Evolutionary conservation across 805 yeast species (phyloP), one percentile per base, ranked within the genome.

Genomic region (Maudiozyma turicensis): DNA sequence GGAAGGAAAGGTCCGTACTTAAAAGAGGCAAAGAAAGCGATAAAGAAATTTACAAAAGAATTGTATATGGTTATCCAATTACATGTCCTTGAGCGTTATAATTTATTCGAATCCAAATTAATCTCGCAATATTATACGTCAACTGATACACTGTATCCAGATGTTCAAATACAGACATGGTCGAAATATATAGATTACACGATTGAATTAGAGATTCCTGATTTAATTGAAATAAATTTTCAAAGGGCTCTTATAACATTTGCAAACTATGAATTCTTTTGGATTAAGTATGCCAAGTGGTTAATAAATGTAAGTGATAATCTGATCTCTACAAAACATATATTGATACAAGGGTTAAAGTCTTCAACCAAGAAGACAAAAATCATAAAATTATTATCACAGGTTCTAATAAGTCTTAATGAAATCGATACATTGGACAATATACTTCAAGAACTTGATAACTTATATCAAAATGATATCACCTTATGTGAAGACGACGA

Each of bases 1-100:
- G 60, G 61, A 4, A 59, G 69, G 50, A 55, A 54, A 39, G 69
- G 69, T 50, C 58, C 65, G 9, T 51, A 70, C 3, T 58, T 80
- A 8, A 48, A 52, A 6, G 68, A 65, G 15, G 58, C 70, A 8
- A 64, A 70, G 45, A 53, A 53, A 37, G 51, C 51, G 13, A 53
- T 71, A 15, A 58, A 50, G 40, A 60, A 64, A 44, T 52, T 56
- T 35, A 55, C 67, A 4, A 61, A 64, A 46, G 65, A 61, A 43
- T 46, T 62, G 14, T 66, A 64, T 49, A 53, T 58, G 57, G 63
- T 57, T 6, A 51, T 59, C 5, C 69, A 66, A 47, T 56, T 48
- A 43, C 66, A 65, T 45, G 63, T 57, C 0, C 44, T 65, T 38
- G 65, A 60, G 40, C 48, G 65, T 0, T 63, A 57, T 47, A 52